Evolutionary conservation across 495 filamentous ascomycete genomes (phyloP).

Genomic region (Xylaria flabelliformis): DNA sequence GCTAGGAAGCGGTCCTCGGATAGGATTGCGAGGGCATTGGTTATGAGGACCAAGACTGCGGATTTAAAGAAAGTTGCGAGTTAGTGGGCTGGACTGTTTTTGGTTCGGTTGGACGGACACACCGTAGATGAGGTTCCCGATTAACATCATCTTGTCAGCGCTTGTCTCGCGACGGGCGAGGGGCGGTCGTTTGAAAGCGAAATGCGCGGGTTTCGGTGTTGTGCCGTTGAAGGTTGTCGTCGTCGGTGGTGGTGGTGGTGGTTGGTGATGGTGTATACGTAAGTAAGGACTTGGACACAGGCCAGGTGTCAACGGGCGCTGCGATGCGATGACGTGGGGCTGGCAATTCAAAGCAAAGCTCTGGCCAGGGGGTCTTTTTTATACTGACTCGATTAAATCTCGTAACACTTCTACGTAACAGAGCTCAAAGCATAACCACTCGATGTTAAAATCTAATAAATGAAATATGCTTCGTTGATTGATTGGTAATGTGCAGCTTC

Average conservation of each 20-base stretch:
- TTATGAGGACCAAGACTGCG: conserved; percentile 79
- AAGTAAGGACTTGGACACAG: conserved; percentile 9
- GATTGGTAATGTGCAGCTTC: neutral
- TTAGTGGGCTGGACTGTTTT: neutral
- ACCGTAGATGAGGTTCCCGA: conserved; percentile 80
- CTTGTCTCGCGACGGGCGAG: conserved; percentile 26
- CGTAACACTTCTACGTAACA: neutral
- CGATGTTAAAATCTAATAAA: neutral
- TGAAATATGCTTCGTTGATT: neutral
- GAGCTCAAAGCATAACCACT: neutral
- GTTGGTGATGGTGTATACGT: neutral
- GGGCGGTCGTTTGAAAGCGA: neutral
- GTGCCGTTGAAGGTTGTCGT: conserved; percentile 1
- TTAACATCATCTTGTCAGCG: conserved; percentile 64
- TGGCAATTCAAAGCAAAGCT: conserved; percentile 15
- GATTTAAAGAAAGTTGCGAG: conserved; percentile 9
- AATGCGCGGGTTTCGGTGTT: conserved; percentile 9
- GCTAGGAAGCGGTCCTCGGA: conserved; percentile 98
- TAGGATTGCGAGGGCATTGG: conserved; percentile 93
- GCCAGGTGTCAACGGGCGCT: conserved; percentile 40
- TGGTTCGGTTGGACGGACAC: conserved; percentile 21
- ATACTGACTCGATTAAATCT: neutral
- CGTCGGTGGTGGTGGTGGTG: neutral
- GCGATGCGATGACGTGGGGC: conserved; percentile 7
- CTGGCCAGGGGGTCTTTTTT: neutral